Evolutionary conservation across 352 stramenopile genomes (phyloP).

Genomic region (Plasmopara halstedii): DNA sequence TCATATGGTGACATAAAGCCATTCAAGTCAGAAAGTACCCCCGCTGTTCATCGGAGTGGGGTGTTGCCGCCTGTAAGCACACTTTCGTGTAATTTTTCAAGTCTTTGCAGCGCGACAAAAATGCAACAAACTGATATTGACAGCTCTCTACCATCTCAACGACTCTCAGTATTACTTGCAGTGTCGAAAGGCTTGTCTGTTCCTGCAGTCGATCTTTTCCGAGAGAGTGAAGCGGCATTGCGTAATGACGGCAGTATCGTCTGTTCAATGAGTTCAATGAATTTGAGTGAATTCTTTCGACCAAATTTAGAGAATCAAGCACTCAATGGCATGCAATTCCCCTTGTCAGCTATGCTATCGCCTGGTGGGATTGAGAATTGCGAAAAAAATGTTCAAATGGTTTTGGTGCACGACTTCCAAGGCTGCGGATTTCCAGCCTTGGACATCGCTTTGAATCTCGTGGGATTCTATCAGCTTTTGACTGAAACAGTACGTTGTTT

Average conservation of each 20-base stretch:
- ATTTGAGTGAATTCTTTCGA: constrained; percentile 30
- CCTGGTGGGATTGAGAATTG: constrained; percentile 18
- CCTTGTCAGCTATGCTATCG: constrained; percentile 28
- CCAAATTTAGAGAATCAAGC: constrained; percentile 1
- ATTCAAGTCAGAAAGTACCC: neutral
- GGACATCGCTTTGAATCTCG: constrained; percentile 28
- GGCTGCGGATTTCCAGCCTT: constrained; percentile 59
- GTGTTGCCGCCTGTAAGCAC: constrained; percentile 19
- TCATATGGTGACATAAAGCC: constrained; percentile 7
- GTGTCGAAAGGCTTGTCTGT: constrained; percentile 40
- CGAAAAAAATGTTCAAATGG: constrained; percentile 20
- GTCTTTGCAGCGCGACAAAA: constrained; percentile 10
- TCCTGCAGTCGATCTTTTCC: constrained; percentile 43
- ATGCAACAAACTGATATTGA: neutral
- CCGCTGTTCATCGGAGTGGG: constrained; percentile 12
- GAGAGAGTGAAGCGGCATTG: constrained; percentile 53
- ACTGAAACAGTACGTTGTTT: constrained; percentile 14
- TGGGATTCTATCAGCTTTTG: constrained; percentile 58
- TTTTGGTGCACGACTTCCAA: constrained; percentile 47
- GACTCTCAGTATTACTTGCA: constrained; percentile 44
- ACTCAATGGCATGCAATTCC: neutral
- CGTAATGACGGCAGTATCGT: constrained; percentile 48
- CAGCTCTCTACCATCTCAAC: constrained; percentile 15
- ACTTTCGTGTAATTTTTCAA: constrained; percentile 11
- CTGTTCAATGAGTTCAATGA: constrained; percentile 41